Evolutionary conservation across 1,139 yeast genomes (phyloP).

Genomic region (Yamadazyma blattariae): DNA sequence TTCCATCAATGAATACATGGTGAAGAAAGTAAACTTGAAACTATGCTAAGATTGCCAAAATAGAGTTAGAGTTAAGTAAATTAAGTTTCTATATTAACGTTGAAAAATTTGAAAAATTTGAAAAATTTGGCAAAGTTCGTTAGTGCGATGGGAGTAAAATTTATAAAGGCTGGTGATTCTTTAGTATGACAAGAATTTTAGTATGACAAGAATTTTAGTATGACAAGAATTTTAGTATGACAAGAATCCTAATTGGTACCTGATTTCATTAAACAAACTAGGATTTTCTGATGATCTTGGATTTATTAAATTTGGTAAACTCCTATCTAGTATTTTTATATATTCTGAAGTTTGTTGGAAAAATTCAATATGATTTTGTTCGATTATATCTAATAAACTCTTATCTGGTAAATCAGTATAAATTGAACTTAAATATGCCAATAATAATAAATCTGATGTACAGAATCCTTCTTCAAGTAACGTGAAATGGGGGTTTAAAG

Average conservation of each 20-base stretch:
- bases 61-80: conserved; percentile 1
- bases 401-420: conserved; percentile 42
- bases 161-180: too few species aligned
- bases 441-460: conserved; percentile 10
- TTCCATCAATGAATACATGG: conserved; percentile 47
- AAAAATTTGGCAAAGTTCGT: not conserved
- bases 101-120: conserved; percentile 1
- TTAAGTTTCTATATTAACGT: not conserved
- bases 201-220: not conserved
- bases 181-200: too few species aligned
- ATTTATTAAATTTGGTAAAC: conserved; percentile 6
- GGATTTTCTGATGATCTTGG: conserved; percentile 24
- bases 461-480: conserved; percentile 1
- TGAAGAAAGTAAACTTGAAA: conserved; percentile 35
- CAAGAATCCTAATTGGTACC: conserved; percentile 17
- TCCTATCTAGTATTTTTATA: not conserved
- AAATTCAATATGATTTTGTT: conserved; percentile 3
- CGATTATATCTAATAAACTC: conserved; percentile 23
- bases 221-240: not conserved
- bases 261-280: conserved; percentile 33
- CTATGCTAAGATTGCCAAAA: conserved; percentile 48
- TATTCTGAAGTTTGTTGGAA: not conserved
- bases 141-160: not conserved
- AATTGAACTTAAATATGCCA: conserved; percentile 38
- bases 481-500: not conserved